Evolutionary conservation across 2,329 filamentous ascomycete genomes (phyloP), one percentile per base, ranked within the genome.

Genomic region (Fusarium siculi): DNA sequence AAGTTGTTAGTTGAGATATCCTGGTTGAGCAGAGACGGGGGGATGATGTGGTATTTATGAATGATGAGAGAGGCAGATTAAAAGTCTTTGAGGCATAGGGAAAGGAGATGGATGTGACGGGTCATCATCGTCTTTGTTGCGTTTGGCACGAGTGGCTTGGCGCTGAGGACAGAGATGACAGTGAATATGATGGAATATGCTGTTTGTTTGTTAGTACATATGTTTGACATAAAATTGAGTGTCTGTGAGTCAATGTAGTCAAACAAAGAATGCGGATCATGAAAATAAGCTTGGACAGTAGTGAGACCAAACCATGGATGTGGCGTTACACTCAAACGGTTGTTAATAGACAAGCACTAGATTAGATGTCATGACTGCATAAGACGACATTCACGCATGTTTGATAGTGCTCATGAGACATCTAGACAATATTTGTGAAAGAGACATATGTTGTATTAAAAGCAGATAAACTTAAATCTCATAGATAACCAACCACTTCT

Each of bases 401-500:
- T 28, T 16, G 10, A 11, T 4, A 28, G 16, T 49, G 19, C 18
- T 32, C 12, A 52, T 15, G 14, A 53, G 21, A 5, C 7, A 5
- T 39, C 21, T 28, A 3, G 8, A 50, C 4, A 2, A 32, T 2
- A 19, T 6, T 7, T 32, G 30, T 25, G 55, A 67, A 62, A 63
- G 40, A 54, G 46, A 63, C 9, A n/a, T 57, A 21, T 55, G 28
- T 30, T 64, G 43, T 68, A 69, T 69, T 69, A 69, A 69, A 68
- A 68, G n/a, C 28, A 44, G 25, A 56, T 66, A 52, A 65, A 39
- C 55, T 60, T 65, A 56, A 72, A 64, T 40, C 19, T 34, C 30
- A 23, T 32, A 54, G 42, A 9, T 43, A 39, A 7, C 39, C 39
- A 32, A 28, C 34, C 15, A 56, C 23, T 19, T 49, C 42, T 40